Base-by-base conservation (phyloP, 2,329 filamentous ascomycete species). In the Sordariomycetes sp. region DNA sequence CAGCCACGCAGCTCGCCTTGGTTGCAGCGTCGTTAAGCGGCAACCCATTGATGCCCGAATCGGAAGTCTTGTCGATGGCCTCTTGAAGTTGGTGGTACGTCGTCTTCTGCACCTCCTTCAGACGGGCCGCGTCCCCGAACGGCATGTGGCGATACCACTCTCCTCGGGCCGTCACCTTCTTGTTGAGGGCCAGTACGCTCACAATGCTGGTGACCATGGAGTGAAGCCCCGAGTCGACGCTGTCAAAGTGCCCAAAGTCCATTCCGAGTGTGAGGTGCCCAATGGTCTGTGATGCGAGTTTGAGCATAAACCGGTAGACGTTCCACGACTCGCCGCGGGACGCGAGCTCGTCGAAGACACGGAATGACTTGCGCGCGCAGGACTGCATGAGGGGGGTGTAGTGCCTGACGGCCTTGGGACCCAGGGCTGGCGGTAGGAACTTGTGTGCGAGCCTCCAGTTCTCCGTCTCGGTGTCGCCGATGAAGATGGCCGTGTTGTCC, bases 341-440 rank as follows among this genome's bases (percentile, higher is more conserved):
- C 60, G 81, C 79, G 0, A 85, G 69, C 54, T 74, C 69, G 59
- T 78, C 75, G 35, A 78, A 76, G 1, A 77, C 73, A 6, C 68
- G 69, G 63, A 77, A 82, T 0, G 77, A 65, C 20, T 75, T 69
- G 61, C 81, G 74, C 2, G 80, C 72, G 0, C 75, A 76, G 53
- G 71, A 65, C 60, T 83, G 79, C 79, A 85, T 84, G 0, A 72
- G 74, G 0, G 81, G 79, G 0, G 78, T 74, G 60, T 85, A 84
- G 61, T 84, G 81, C 1, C 77, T 70, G 4, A 85, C 79, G 0
- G 81, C 81, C 63, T 81, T 82, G 35, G 81, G 80, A 0, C 75
- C 75, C 12, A 85, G 68, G 0, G 79, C 76, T 0, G 82, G 80
- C 0, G 81, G 79, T 0, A 85, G 61, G 65, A 84, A 85, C 64